Evolutionary conservation across 345 rosid genomes (phyloP).

Genomic region (Gossypium turneri): DNA sequence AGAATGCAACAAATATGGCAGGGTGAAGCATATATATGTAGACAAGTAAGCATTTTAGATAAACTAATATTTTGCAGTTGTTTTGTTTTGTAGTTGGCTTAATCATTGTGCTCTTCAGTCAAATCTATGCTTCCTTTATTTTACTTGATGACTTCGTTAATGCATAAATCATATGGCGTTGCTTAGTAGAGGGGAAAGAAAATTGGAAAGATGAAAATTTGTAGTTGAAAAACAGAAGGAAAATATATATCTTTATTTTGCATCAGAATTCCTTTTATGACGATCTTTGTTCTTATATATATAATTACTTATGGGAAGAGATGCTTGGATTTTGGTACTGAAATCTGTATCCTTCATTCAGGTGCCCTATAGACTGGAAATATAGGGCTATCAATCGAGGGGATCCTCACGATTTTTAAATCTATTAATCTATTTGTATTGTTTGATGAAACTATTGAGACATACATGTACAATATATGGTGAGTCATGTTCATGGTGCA

Average conservation of each 20-base stretch:
- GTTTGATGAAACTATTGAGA: neutral
- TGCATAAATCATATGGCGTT: neutral
- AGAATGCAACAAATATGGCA: conserved; percentile 82
- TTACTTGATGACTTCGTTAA: neutral
- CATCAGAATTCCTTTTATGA: neutral
- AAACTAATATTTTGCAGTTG: neutral
- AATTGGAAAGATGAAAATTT: too few relatives aligned
- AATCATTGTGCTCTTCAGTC: neutral
- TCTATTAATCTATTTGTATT: neutral
- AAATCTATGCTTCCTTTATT: neutral
- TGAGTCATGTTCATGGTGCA: neutral
- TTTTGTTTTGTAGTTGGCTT: neutral
- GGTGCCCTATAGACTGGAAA: neutral
- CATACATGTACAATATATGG: neutral
- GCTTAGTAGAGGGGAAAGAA: too few relatives aligned
- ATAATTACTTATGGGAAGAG: neutral
- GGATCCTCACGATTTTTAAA: neutral
- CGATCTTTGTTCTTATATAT: neutral
- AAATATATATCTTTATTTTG: neutral
- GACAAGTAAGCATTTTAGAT: conserved; percentile 61
- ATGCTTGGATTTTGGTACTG: neutral
- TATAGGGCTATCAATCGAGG: neutral
- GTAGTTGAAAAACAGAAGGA: too few relatives aligned
- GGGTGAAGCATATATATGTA: conserved; percentile 68
- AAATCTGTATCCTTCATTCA: neutral